Conservation (phyloP, 495 filamentous ascomycete genomes). For the Hypoxylon lienhwacheense region DNA sequence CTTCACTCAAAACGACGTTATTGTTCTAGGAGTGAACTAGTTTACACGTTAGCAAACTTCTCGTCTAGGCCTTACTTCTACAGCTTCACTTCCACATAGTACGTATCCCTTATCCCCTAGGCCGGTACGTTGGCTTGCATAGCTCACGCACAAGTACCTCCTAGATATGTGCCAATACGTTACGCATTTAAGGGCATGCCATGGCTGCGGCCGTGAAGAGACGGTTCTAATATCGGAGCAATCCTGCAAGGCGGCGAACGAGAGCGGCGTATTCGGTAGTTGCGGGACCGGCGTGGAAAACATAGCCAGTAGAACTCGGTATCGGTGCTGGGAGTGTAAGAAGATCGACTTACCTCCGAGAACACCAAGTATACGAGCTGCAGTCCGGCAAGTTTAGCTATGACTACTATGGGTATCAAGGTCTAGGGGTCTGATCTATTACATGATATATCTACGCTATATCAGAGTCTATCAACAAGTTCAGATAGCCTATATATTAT, state of each 20-base stretch:
- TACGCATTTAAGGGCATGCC: conserved; percentile 45
- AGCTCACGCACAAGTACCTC: conserved; percentile 9
- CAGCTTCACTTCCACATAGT: no score
- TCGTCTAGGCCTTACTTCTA: conserved; percentile 12
- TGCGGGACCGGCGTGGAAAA: conserved; percentile 41
- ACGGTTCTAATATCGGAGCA: conserved; percentile 50
- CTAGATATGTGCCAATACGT: conserved; percentile 49
- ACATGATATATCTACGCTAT: no score
- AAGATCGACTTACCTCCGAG: conserved; percentile 23
- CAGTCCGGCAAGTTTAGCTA: neutral
- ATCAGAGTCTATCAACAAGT: no score
- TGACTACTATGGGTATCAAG: no score
- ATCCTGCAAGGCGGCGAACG: conserved; percentile 38
- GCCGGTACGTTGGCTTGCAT: neutral
- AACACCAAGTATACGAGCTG: neutral
- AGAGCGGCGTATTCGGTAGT: conserved; percentile 43
- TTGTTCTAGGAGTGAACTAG: conserved; percentile 1
- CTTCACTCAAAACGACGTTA: conserved; percentile 21
- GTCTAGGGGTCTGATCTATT: no score
- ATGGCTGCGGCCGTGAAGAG: conserved; percentile 42
- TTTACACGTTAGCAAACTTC: conserved; percentile 7
- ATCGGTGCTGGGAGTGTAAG: conserved; percentile 48
- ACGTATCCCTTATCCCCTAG: conserved; percentile 7
- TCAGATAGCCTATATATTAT: no score
- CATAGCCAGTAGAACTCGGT: conserved; percentile 36